Conservation (phyloP, 2,329 filamentous ascomycete genomes). For the Aureobasidium sp. region DNA sequence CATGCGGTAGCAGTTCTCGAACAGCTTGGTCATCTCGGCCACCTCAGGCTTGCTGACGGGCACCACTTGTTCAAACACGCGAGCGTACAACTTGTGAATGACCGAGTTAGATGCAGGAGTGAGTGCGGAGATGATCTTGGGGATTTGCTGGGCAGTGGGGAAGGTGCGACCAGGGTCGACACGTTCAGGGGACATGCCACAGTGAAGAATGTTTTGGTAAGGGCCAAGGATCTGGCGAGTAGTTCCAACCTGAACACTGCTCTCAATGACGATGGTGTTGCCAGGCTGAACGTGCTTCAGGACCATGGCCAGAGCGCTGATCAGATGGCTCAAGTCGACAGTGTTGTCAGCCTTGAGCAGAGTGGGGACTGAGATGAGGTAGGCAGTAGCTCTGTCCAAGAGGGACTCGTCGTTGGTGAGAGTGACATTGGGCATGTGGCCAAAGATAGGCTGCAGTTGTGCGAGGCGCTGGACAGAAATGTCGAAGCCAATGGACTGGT, state of each 20-base stretch:
- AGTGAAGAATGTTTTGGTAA: slow-evolving; percentile 32
- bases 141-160: slow-evolving; percentile 34
- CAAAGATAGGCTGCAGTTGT: slow-evolving; percentile 25
- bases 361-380: slow-evolving; percentile 50
- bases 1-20: slow-evolving; percentile 48
- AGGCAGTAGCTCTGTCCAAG: slow-evolving; percentile 42
- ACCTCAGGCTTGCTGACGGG: slow-evolving; percentile 48
- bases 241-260: slow-evolving; percentile 50
- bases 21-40: slow-evolving; percentile 53
- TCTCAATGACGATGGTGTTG: slow-evolving; percentile 47
- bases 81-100: slow-evolving; percentile 41
- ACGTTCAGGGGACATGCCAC: slow-evolving; percentile 32
- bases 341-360: slow-evolving; percentile 41
- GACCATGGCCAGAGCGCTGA: slow-evolving; percentile 39
- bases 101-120: slow-evolving; percentile 39
- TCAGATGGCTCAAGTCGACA: slow-evolving; percentile 44
- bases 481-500: slow-evolving; percentile 33
- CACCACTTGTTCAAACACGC: slow-evolving; percentile 44
- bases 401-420: slow-evolving; percentile 36
- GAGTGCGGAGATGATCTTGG: slow-evolving; percentile 49
- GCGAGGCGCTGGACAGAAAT: slow-evolving; percentile 37
- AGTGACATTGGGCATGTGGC: slow-evolving; percentile 26
- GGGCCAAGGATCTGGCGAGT: slow-evolving; percentile 45
- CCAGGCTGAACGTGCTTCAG: slow-evolving; percentile 37
- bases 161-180: slow-evolving; percentile 20